Evolutionary conservation across 768 basidiomycete genomes (phyloP).

Genomic region (Serendipita sp.): DNA sequence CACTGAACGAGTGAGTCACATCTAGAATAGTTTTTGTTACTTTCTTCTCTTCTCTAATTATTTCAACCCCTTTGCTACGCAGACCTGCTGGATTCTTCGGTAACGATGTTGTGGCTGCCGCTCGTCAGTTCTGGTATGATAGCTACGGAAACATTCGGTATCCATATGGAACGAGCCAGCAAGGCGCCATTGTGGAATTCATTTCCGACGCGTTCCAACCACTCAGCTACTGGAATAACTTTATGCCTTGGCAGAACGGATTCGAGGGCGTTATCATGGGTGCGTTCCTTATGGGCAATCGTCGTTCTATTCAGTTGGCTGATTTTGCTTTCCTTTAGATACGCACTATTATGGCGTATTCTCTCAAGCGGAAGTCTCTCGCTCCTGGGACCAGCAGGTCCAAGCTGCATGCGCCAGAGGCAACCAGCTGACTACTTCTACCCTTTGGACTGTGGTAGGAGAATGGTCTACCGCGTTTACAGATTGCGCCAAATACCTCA

Average conservation of each 20-base stretch:
- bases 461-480: no score
- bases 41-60: no score
- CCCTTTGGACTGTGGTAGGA: no score
- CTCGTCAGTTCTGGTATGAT: conserved; percentile 41
- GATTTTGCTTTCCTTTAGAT: background rate
- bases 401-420: no score
- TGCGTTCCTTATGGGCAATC: background rate
- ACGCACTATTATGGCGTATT: conserved; percentile 3
- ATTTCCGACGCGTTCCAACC: conserved; percentile 71
- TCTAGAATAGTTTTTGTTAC: background rate
- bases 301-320: conserved; percentile 11
- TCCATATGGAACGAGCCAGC: conserved; percentile 27
- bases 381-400: no score
- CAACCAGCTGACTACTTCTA: no score
- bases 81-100: conserved; percentile 61
- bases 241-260: conserved; percentile 21
- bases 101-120: conserved; percentile 30
- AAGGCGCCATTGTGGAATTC: conserved; percentile 43
- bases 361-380: background rate
- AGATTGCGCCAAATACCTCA: no score
- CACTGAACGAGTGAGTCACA: conserved; percentile 53
- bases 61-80: no score
- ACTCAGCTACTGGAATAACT: conserved; percentile 51
- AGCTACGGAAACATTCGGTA: conserved; percentile 20
- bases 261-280: conserved; percentile 43